Base-by-base conservation (phyloP, 768 basidiomycete species). In the Tubosaeta brunneosetosa region DNA sequence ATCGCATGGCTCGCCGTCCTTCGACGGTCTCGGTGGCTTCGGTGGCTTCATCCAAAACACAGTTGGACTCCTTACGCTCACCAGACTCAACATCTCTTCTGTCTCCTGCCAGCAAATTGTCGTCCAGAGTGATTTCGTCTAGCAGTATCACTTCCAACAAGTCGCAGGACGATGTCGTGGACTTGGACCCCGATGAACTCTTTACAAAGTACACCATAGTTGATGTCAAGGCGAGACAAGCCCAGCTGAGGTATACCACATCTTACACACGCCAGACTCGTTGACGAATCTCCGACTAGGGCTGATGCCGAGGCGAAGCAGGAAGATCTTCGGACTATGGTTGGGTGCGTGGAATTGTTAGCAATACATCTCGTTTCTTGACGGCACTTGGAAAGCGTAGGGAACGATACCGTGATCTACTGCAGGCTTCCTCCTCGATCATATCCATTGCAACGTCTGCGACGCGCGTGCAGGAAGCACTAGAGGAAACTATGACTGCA, bases 261-360 rank as follows among this genome's bases (percentile, higher is more conserved):
- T 38, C 52, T 62, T 25, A 11, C 48, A 8, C 17, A n/a, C 37
- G 25, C 19, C 37, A 34, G 33, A 41, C 32, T 22, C 38, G 14
- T 49, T 45, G 22, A 56, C 50, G 6, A 56, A 47, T 51, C 26
- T 44, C 41, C 27, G 13, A 29, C 12, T 38, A 91, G 90, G 66
- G 72, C 78, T 14, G 91, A 92, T 72, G 91, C 90, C 0, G 88
- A 91, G 64, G 85, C 83, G 41, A 92, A 93, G 68, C 87, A 91
- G 61, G 88, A 92, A 66, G 91, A 93, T 63, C 77, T 93, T 41
- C 79, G 91, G 61, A 75, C 88, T 42, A 93, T 92, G 91, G 91
- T 93, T 71, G 91, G 91, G 91, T 93, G 74, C 80, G 91, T 85
- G 57, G 41, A 53, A 32, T 44, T 51, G 16, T 52, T 16, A 26